Conservation (phyloP, 2,329 filamentous ascomycete genomes). For the Colletotrichum sp. region DNA sequence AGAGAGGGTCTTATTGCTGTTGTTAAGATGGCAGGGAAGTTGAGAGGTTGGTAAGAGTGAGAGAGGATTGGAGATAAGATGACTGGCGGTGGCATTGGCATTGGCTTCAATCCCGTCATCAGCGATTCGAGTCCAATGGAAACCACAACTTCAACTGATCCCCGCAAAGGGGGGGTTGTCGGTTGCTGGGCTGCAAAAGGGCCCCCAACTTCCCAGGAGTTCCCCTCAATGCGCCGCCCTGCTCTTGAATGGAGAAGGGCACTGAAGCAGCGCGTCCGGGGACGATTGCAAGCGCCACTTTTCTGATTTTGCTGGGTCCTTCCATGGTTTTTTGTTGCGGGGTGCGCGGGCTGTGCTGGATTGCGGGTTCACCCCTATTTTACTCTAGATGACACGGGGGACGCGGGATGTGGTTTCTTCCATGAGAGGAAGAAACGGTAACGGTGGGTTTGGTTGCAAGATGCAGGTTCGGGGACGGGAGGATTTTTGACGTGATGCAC, state of each 20-base stretch:
- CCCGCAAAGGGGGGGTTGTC: neutral
- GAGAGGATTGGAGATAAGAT: neutral
- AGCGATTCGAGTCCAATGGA: neutral
- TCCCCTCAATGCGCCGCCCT: slow-evolving; percentile 12
- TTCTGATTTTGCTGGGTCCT: neutral
- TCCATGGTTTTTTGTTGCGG: neutral
- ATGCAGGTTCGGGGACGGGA: neutral
- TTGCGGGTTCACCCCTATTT: neutral
- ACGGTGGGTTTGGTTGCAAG: neutral
- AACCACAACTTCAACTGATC: neutral
- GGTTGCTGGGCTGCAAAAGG: neutral
- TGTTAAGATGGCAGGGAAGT: neutral
- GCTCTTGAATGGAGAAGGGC: no score
- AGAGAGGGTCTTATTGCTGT: neutral
- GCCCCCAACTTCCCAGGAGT: neutral
- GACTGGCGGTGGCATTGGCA: neutral
- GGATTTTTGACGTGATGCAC: neutral
- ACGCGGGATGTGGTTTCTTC: neutral
- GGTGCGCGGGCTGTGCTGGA: neutral
- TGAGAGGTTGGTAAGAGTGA: neutral
- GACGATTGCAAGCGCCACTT: neutral
- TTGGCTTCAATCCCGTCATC: neutral
- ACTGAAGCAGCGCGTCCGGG: no score
- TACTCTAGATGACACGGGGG: neutral
- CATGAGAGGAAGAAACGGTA: neutral